These are phyloP conservation scores for Ilyonectria sp. DNA, from an alignment of 2,329 filamentous ascomycete species.

Conservation along the genomic window DNA sequence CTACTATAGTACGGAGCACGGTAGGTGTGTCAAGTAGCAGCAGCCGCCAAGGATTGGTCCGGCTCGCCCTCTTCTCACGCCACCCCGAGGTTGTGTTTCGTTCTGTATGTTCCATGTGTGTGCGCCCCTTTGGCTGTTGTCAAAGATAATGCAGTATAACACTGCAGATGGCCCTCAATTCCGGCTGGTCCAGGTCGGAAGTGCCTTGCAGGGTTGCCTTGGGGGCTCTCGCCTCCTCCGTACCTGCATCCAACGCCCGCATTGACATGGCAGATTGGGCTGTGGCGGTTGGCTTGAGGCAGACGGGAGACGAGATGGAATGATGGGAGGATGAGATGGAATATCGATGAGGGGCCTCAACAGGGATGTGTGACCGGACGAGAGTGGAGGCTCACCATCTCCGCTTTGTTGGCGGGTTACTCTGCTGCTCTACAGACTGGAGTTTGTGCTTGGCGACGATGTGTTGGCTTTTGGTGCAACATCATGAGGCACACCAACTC, in stretches of 20 bases:
- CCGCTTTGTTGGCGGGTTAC: conserved; percentile 3
- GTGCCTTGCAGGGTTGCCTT: conserved; percentile 3
- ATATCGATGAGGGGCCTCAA: conserved; percentile 8
- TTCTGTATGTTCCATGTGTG: neutral
- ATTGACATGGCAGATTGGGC: conserved; percentile 29
- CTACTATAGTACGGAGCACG: neutral
- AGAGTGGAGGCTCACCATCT: neutral
- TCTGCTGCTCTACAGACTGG: conserved; percentile 10
- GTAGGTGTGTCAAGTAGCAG: neutral
- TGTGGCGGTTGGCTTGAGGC: conserved; percentile 7
- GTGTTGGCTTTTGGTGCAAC: conserved; percentile 24
- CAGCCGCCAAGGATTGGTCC: conserved; percentile 7
- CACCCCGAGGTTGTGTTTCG: conserved; percentile 20
- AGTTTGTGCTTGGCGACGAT: conserved; percentile 14
- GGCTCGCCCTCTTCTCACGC: conserved; percentile 1
- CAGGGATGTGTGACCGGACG: neutral
- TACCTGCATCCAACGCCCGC: conserved; percentile 24
- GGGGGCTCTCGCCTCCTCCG: conserved; percentile 1
- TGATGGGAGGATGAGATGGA: conserved; percentile 15
- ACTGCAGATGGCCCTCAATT: neutral
- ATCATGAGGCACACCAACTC: conserved; percentile 15
- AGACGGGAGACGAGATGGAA: conserved; percentile 24
- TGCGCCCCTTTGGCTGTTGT: conserved; percentile 2
- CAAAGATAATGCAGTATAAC: conserved; percentile 7
- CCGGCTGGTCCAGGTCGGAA: neutral